Base-by-base conservation (phyloP, 2,329 filamentous ascomycete species). In the Aureobasidium sp. region DNA sequence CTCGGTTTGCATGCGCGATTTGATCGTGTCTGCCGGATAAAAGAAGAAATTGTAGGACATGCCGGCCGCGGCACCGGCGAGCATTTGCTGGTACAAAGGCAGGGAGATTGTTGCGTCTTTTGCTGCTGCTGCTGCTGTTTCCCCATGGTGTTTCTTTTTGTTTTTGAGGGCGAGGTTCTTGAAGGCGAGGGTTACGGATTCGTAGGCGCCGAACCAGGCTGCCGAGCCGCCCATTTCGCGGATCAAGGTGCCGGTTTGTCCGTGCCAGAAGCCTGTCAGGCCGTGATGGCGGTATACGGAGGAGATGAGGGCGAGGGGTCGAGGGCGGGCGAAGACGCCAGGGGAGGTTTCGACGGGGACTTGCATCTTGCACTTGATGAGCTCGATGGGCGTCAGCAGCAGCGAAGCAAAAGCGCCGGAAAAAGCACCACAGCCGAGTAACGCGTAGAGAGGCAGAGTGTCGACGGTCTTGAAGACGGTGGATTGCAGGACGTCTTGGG, bases 331-430 rank as follows among this genome's bases (percentile, higher is more conserved):
- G 1, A 72, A 66, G 6, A 64, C 56, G 1, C 65, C 60, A 11
- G 57, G 55, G 2, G 53, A 61, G 1, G 62, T 57, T 38, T 67
- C 64, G 41, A 63, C 38, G 12, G 60, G 52, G 1, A 91, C 90
- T 69, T 98, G 93, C 73, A 98, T 95, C 71, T 93, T 94, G 79
- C 93, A 98, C 72, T 98, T 98, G 66, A 98, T 87, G 49, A 98
- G 80, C 72, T 98, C 93, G 60, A 98, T 89, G 0, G 93, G 93
- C 0, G 93, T 98, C 57, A 98, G 80, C 27, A 95, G 82, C 42
- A 96, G 78, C 0, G 89, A 95, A 0, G 93, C 95, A 63, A 95
- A 86, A 34, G 87, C 86, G 29, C 93, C 93, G 1, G 90, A 86
- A 55, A 88, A 85, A 44, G 88, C 91, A 41, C 93, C 93, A 16